A percentile compares a stretch with the other conserved stretches of the same genome.
These are phyloP conservation scores for Aaosphaeria pasadenensis DNA, from an alignment of 2,329 filamentous ascomycete species.

Conservation along the genomic window DNA sequence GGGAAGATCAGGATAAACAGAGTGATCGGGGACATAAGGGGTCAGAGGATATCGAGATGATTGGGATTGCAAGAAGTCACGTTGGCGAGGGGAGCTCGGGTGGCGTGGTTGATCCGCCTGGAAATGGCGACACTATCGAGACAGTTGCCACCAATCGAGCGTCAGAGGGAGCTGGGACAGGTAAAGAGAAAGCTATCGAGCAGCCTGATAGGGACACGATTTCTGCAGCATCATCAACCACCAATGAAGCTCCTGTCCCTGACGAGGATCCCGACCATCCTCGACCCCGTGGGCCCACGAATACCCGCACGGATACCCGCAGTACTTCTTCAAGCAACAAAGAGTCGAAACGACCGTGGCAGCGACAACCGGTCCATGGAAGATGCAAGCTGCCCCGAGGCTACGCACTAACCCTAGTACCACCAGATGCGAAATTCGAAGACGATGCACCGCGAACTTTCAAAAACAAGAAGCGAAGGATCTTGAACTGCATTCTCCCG, in stretches of 20 bases:
- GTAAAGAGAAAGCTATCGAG: too few species aligned
- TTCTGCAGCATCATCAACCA: too few species aligned
- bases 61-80: neutral
- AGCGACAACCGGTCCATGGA: neutral
- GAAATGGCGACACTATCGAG: neutral
- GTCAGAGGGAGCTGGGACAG: too few species aligned
- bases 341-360: neutral
- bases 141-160: too few species aligned
- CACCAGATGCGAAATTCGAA: neutral
- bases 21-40: neutral
- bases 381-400: neutral
- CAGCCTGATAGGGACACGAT: too few species aligned
- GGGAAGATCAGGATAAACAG: neutral
- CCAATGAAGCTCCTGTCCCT: too few species aligned
- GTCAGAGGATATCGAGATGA: neutral
- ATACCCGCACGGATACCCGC: neutral
- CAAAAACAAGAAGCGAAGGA: neutral
- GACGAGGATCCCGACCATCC: neutral
- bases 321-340: neutral
- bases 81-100: neutral
- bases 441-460: too few species aligned
- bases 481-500: too few species aligned
- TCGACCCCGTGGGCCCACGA: neutral
- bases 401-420: neutral
- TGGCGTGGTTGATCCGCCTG: neutral